Conservation (phyloP, 2,329 filamentous ascomycete species). For the Aciculosporium take region DNA sequence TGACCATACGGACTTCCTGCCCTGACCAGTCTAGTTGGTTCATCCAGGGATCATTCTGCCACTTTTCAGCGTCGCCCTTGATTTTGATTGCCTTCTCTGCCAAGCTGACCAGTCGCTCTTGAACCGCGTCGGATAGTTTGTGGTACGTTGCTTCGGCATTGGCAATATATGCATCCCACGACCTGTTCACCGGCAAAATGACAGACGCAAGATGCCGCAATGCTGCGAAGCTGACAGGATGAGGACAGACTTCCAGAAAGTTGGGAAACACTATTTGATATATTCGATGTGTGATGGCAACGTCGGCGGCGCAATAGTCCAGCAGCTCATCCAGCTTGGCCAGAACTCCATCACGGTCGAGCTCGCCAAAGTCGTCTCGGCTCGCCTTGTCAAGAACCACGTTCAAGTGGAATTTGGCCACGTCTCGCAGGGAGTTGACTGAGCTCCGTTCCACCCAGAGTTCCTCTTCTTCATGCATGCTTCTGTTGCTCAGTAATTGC, state of each 20-base stretch:
- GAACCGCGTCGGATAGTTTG: conserved; percentile 60
- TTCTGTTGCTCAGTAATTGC: conserved; percentile 52
- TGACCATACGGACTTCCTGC: conserved; percentile 81
- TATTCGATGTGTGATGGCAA: conserved; percentile 83
- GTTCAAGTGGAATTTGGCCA: conserved; percentile 90
- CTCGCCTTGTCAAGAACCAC: conserved; percentile 81
- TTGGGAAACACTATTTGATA: conserved; percentile 86
- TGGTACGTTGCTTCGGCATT: conserved; percentile 79
- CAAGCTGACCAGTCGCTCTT: conserved; percentile 57
- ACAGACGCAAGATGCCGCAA: conserved; percentile 85
- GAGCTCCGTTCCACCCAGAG: conserved; percentile 92
- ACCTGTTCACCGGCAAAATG: conserved; percentile 76
- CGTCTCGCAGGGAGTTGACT: conserved; percentile 85
- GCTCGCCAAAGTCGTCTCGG: conserved; percentile 72
- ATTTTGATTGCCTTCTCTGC: conserved; percentile 64
- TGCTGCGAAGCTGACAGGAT: conserved; percentile 93
- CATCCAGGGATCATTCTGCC: conserved; percentile 76
- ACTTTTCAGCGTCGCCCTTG: conserved; percentile 54
- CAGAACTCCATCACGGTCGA: conserved; percentile 57
- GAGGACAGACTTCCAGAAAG: conserved; percentile 80
- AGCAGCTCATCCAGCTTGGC: conserved; percentile 67
- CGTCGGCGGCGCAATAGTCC: conserved; percentile 90
- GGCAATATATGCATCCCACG: conserved; percentile 73
- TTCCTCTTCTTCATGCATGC: conserved; percentile 78
- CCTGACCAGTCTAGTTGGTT: conserved; percentile 90